Evolutionary conservation across 2,329 filamentous ascomycete species (phyloP), one percentile per base, ranked within the genome.

Genomic region (Elsinoe necatrix): DNA sequence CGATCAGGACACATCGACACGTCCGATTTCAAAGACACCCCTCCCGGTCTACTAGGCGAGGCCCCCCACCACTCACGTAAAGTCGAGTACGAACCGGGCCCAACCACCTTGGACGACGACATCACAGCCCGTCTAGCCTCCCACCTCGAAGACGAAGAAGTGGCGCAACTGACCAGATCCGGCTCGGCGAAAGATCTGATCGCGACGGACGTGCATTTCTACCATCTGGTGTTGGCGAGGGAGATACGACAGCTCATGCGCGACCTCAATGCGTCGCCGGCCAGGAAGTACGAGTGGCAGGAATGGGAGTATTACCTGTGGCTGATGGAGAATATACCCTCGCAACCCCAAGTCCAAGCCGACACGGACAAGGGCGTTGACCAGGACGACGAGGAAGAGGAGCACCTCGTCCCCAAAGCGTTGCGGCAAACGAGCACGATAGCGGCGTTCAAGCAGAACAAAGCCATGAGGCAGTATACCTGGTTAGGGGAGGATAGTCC

Each of bases 401-500:
- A 59, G 18, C 37, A 60, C 6, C 39, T 64, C 25, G 57, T 61
- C 0, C 61, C 60, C 5, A 58, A 59, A 11, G 21, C 57, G 4
- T 35, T 65, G 47, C n/a, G 56, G 7, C 37, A 56, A 16, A 41
- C 60, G 4, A 56, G 64, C 42, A 56, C 60, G 12, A 59, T 59
- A 29, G 59, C 63, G 29, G 50, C 51, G 41, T 59, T 55, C 25
- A 61, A 60, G 43, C 56, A 57, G n/a, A 59, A 61, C 20, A 29
- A 58, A 3, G 42, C 57, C 2, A 55, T 61, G 4, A 57, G 57
- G 54, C 65, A 41, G 60, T 89, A 86, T 86, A 87, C 84, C 31
- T 91, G 87, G 87, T 77, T 90, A 1, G 85, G 84, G 0, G 77
- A 81, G 47, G 73, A 80, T 12, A 87, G 82, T 61, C 86, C 86